Evolutionary conservation across 495 filamentous ascomycete species (phyloP).

Genomic region (Friedmanniomyces endolithicus): DNA sequence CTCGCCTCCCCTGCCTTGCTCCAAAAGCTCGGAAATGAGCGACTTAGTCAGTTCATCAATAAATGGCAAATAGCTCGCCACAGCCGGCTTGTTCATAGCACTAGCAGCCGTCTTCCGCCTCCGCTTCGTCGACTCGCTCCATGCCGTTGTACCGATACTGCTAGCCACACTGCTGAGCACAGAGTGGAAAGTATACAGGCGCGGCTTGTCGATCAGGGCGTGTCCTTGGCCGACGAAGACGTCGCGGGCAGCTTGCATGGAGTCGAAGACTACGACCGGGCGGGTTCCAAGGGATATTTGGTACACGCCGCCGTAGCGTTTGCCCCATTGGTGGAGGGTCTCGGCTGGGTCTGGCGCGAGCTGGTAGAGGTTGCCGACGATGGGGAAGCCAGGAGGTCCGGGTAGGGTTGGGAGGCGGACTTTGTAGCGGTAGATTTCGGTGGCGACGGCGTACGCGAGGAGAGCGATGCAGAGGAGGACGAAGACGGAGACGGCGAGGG

Average conservation of each 20-base stretch:
- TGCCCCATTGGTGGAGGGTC: slow-evolving; percentile 47
- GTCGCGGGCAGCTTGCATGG: slow-evolving; percentile 42
- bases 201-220: slow-evolving; percentile 46
- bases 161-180: slow-evolving; percentile 50
- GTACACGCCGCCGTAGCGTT: slow-evolving; percentile 46
- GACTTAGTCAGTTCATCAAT: slow-evolving; percentile 48
- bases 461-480: slow-evolving; percentile 25
- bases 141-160: slow-evolving; percentile 54
- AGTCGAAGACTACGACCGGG: slow-evolving; percentile 49
- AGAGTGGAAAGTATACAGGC: slow-evolving; percentile 57
- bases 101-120: slow-evolving; percentile 52
- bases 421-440: slow-evolving; percentile 40
- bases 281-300: slow-evolving; percentile 54
- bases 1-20: slow-evolving; percentile 41
- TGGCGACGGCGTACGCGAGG: slow-evolving; percentile 38
- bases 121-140: slow-evolving; percentile 49
- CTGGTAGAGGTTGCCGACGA: slow-evolving; percentile 52
- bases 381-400: slow-evolving; percentile 44
- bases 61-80: slow-evolving; percentile 48
- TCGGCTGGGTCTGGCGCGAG: slow-evolving; percentile 48
- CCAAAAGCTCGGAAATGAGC: slow-evolving; percentile 46
- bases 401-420: slow-evolving; percentile 40
- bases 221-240: slow-evolving; percentile 45
- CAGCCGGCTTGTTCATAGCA: slow-evolving; percentile 49
- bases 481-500: slow-evolving; percentile 25